Evolutionary conservation across 2,329 filamentous ascomycete species (phyloP).

Genomic region (Cladosporium velox): DNA sequence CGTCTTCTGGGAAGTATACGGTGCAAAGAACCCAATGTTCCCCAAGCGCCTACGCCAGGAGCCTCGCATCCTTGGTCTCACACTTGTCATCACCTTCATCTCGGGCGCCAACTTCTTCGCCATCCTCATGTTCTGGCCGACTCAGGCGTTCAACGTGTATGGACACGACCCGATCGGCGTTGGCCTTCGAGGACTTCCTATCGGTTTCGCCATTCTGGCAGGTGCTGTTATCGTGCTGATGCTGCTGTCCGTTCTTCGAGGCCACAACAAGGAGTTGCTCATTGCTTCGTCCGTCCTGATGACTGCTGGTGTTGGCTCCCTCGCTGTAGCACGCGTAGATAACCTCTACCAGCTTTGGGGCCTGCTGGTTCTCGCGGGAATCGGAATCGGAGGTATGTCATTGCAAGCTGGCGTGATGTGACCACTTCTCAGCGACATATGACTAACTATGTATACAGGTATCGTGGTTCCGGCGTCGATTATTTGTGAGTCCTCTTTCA

Average conservation of each 20-base stretch:
- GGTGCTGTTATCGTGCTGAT: conserved; percentile 62
- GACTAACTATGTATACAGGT: not conserved
- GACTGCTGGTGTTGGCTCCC: conserved; percentile 56
- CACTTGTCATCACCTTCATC: conserved; percentile 45
- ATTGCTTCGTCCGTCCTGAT: conserved; percentile 62
- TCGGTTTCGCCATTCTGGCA: conserved; percentile 63
- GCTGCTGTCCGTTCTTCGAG: conserved; percentile 59
- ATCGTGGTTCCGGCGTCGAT: conserved; percentile 69
- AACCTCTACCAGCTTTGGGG: conserved; percentile 35
- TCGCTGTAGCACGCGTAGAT: conserved; percentile 34
- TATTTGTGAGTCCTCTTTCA: conserved; percentile 43
- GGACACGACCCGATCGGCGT: conserved; percentile 62
- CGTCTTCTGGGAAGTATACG: conserved; percentile 36
- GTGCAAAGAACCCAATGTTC: conserved; percentile 39
- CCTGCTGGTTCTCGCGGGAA: conserved; percentile 60
- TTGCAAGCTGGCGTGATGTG: not conserved
- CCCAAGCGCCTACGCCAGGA: conserved; percentile 37
- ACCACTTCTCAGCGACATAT: not conserved
- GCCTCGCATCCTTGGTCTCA: conserved; percentile 39
- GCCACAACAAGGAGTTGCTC: conserved; percentile 62
- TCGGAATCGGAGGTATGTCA: conserved; percentile 61
- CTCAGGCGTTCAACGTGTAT: conserved; percentile 45
- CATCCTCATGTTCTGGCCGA: conserved; percentile 62
- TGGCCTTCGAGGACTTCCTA: conserved; percentile 65
- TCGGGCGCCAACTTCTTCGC: conserved; percentile 44